Evolutionary conservation across 1,284 basidiomycete species (phyloP), one percentile per base, ranked within the genome.

Genomic region (Trametes pubescens): DNA sequence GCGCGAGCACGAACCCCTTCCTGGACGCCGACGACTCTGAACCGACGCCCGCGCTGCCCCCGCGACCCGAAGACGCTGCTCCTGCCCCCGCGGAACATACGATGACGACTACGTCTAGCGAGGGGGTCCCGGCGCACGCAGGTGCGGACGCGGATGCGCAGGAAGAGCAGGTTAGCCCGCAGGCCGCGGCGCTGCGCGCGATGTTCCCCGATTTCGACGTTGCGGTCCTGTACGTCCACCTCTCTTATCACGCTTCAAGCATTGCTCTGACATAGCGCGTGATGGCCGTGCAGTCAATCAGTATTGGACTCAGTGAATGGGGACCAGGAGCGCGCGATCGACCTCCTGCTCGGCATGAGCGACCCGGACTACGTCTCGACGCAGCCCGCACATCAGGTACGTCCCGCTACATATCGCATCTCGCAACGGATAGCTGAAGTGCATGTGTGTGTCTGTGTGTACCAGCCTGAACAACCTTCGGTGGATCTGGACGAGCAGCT

Each of bases 161-260:
- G 52, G 61, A 66, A 43, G 64, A 64, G 51, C 54, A 57, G 26
- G 66, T 70, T 21, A 61, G 62, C 72, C 83, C 86, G 0, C 79
- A 81, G 38, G 78, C 91, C 37, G 80, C 83, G 18, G 76, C 79
- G 1, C 78, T 94, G 62, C 86, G 85, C 57, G 82, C 82, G 16
- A 90, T 94, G 82, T 94, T 94, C 73, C 92, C 92, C 16, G 89
- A 91, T 76, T 93, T 92, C 70, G 92, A 94, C 67, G 83, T 86
- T 47, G 71, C 80, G 13, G 77, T 91, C 57, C 75, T 93, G 90
- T 91, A 70, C 64, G 87, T 80, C 34, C 37, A 38, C 24, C 35
- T n/a, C 62, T 18, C 61, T 22, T 26, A 10, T 24, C 22, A 21
- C 32, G 54, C 43, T 49, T 24, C 57, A 55, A 72, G 40, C 67